phyloP scores from a whole-genome alignment of 352 stramenopile species.

The Globisporangium takayamanum region DNA sequence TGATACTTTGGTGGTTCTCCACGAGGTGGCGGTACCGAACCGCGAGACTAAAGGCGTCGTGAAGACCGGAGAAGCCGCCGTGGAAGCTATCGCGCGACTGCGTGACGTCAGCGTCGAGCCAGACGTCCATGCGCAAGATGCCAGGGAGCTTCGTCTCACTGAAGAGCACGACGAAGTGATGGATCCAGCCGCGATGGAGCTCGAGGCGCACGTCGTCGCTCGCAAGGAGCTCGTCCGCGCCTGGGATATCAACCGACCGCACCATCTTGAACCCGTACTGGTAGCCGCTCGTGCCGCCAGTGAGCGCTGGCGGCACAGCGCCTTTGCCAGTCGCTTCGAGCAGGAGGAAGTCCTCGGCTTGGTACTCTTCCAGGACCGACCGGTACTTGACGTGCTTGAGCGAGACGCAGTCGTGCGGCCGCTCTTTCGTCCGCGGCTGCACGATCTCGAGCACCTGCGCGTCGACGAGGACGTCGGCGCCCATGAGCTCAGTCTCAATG shows the following conservation, averaged over 20 bases:
- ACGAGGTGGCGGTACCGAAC: constrained; percentile 57
- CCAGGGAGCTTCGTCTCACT: constrained; percentile 47
- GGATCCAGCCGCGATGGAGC: constrained; percentile 45
- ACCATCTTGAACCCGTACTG: constrained; percentile 63
- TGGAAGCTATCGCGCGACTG: constrained; percentile 45
- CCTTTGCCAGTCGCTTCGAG: constrained; percentile 49
- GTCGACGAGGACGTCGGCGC: constrained; percentile 51
- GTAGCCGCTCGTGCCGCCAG: constrained; percentile 12
- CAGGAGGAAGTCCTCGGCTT: constrained; percentile 59
- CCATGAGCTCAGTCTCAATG: constrained; percentile 53
- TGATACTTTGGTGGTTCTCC: constrained; percentile 18
- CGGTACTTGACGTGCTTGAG: constrained; percentile 78
- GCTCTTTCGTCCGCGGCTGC: constrained; percentile 54
- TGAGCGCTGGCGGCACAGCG: constrained; percentile 20
- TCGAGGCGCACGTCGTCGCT: constrained; percentile 37
- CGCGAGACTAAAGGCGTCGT: constrained; percentile 62
- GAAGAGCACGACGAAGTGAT: constrained; percentile 55
- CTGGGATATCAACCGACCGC: constrained; percentile 28
- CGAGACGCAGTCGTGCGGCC: constrained; percentile 61
- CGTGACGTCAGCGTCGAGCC: constrained; percentile 60
- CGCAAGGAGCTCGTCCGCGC: constrained; percentile 38
- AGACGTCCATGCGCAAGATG: constrained; percentile 63
- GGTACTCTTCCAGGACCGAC: constrained; percentile 43
- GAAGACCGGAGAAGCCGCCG: constrained; percentile 50
- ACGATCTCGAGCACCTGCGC: constrained; percentile 67